A percentile compares a stretch with the other conserved stretches of the same genome.
Evolutionary conservation across 1,284 basidiomycete species (phyloP).

Genomic region (Trametes versicolor): DNA sequence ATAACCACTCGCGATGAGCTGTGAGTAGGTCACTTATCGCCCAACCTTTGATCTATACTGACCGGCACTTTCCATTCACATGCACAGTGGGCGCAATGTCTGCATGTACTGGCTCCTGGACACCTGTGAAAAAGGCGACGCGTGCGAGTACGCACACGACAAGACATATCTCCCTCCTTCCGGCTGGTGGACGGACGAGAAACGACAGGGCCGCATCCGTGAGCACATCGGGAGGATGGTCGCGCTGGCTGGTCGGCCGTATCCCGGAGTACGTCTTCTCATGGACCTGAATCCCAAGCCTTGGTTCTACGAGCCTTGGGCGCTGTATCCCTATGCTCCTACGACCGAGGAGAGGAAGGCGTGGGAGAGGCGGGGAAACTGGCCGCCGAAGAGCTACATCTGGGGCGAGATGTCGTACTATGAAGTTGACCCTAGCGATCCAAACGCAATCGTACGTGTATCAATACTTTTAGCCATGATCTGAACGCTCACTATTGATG

Average conservation of each 20-base stretch:
- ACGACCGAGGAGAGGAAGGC: slow-evolving; percentile 5
- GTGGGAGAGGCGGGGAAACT: not conserved
- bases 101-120: slow-evolving; percentile 49
- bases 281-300: slow-evolving; percentile 11
- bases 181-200: slow-evolving; percentile 9
- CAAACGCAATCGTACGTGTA: not conserved
- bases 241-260: not conserved
- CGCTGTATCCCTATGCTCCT: not conserved
- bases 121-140: slow-evolving; percentile 14
- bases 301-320: slow-evolving; percentile 12
- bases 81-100: slow-evolving; percentile 50
- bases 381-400: not conserved
- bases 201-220: slow-evolving; percentile 15
- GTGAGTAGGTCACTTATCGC: not conserved
- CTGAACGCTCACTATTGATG: not conserved
- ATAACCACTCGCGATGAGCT: slow-evolving; percentile 33
- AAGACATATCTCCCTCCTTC: slow-evolving; percentile 40
- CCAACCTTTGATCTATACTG: not conserved
- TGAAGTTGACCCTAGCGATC: not conserved
- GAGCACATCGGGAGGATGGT: slow-evolving; percentile 4
- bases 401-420: not conserved
- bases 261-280: not conserved
- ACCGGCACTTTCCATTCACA: no score
- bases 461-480: not conserved
- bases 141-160: slow-evolving; percentile 51